Percentiles rank a stretch among this genome's conserved stretches.
Conservation (phyloP, 2,329 filamentous ascomycete genomes). For the Diaporthe australafricana region DNA sequence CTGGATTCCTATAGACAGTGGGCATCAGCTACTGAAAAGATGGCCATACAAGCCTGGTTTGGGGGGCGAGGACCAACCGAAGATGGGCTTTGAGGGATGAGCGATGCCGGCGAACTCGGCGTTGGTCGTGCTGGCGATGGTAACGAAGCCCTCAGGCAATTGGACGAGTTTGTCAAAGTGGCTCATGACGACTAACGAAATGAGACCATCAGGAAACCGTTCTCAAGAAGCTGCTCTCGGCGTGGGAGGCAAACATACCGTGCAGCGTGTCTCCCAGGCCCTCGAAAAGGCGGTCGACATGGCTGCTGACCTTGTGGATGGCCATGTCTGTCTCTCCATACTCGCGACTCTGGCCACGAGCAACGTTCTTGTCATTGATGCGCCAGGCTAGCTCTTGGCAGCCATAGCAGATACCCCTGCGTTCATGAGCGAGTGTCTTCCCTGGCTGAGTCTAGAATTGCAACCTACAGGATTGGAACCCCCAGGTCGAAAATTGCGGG, state of each 20-base stretch:
- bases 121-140: conserved; percentile 80
- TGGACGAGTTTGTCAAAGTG: conserved; percentile 86
- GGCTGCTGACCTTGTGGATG: conserved; percentile 66
- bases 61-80: conserved; percentile 51
- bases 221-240: too few relatives aligned
- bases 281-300: conserved; percentile 83
- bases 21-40: conserved; percentile 19
- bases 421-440: too few relatives aligned
- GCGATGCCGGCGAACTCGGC: conserved; percentile 84
- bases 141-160: conserved; percentile 78
- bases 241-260: conserved; percentile 40
- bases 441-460: too few relatives aligned
- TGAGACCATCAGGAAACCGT: not conserved
- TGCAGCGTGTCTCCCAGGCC: conserved; percentile 78
- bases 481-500: conserved; percentile 82
- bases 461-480: conserved; percentile 62
- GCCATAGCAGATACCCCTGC: conserved; percentile 7
- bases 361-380: conserved; percentile 65
- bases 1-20: conserved; percentile 68
- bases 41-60: not conserved
- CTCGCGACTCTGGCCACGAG: conserved; percentile 69
- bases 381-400: conserved; percentile 77
- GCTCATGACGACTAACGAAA: conserved; percentile 67
- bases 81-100: conserved; percentile 77
- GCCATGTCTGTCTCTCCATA: conserved; percentile 58